Base-by-base conservation (phyloP, 306 rosid species). In the Prunus persica region DNA sequence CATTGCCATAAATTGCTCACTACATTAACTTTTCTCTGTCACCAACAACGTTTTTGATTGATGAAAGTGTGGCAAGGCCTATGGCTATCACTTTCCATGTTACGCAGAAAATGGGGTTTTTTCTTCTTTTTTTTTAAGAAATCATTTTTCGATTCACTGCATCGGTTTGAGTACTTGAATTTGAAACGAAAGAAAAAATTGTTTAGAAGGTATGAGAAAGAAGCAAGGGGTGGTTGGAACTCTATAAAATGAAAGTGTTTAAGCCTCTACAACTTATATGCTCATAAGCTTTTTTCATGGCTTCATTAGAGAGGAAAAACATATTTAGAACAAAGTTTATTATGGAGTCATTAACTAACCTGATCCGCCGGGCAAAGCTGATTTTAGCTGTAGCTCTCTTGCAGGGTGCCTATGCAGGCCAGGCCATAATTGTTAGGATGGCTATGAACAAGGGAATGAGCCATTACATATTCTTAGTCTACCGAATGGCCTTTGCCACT, bases 401-500 rank as follows among this genome's bases (percentile, higher is more conserved):
- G 58, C 85, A 77, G 71, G 46, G 76, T 15, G 83, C 30, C 8
- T 79, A 69, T 46, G 86, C 88, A 32, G 86, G 86, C 57, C 47
- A 78, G 62, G 45, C 73, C 12, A 72, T 85, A 22, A 71, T 85
- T 60, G 34, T 75, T 1, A 82, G 67, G 62, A 60, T 75, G 67
- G 82, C 86, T 61, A 38, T 85, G 16, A 85, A 82, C 71, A 54
- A 82, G 32, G 88, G 88, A 62, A 82, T 55, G 86, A 82, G 74
- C 73, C 81, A 76, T 67, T 83, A 76, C 47, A 74, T 82, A 2
- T 72, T 80, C 46, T 66, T 79, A 8, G 81, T 52, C 50, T 85
- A 81, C 24, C 76, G 84, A 30, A 71, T 78, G 69, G 72, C 83
- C n/a, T 28, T 76, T 63, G 86, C 86, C 25, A 24, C 81, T 52